Conservation (phyloP, 2,329 filamentous ascomycete species). For the Ascochyta lentis region DNA sequence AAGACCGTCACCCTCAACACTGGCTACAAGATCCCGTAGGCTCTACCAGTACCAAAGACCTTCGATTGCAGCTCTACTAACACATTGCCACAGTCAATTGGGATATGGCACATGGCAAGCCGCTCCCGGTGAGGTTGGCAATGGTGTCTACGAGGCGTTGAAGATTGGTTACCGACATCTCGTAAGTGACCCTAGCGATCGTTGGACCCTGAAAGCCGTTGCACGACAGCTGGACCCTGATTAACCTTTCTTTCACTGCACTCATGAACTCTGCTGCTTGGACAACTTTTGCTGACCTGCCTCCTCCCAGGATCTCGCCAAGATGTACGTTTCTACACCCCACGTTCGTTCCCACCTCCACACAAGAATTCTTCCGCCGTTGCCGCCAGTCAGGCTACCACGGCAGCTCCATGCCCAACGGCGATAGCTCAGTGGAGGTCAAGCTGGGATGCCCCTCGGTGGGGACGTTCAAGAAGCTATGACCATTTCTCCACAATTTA, state of each 20-base stretch:
- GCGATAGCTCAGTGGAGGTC: slow-evolving; percentile 9
- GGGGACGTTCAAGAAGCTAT: slow-evolving; percentile 27
- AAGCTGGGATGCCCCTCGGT: slow-evolving; percentile 26
- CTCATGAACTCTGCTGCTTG: neutral
- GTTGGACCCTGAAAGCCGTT: slow-evolving; percentile 8
- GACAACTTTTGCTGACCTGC: neutral
- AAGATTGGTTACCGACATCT: slow-evolving; percentile 45
- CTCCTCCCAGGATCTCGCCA: slow-evolving; percentile 48
- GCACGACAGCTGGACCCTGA: slow-evolving; percentile 3
- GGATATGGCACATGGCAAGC: slow-evolving; percentile 47
- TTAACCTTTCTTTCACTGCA: neutral
- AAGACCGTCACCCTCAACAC: slow-evolving; percentile 44
- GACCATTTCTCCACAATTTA: slow-evolving; percentile 12
- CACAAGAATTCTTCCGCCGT: neutral
- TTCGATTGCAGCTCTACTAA: slow-evolving; percentile 7
- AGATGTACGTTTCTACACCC: slow-evolving; percentile 34
- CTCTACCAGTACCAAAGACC: slow-evolving; percentile 34
- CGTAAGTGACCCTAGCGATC: slow-evolving; percentile 23
- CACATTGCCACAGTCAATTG: slow-evolving; percentile 51
- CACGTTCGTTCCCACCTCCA: neutral
- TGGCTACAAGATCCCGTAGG: slow-evolving; percentile 55
- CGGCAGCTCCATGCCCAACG: neutral
- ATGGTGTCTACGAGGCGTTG: slow-evolving; percentile 50
- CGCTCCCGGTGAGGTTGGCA: slow-evolving; percentile 46
- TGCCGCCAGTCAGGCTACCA: neutral